Evolutionary conservation across 305 asterid genomes (phyloP).

Genomic region (Plantago lanceolata): DNA sequence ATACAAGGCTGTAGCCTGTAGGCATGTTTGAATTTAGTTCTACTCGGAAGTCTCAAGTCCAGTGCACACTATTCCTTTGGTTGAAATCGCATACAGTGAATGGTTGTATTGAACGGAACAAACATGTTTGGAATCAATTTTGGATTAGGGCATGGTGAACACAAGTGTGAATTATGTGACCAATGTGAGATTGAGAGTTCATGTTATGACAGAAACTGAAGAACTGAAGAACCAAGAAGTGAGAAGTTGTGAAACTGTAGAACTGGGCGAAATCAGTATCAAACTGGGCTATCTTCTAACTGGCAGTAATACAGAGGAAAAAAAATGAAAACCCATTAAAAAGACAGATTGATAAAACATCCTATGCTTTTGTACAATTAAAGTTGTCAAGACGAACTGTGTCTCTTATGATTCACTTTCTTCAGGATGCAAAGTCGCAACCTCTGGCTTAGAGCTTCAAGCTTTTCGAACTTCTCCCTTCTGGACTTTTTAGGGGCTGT

Average conservation of each 20-base stretch:
- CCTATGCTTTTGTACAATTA: slow-evolving; percentile 36
- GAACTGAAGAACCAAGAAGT: slow-evolving; percentile 5
- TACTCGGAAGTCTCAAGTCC: too few species aligned
- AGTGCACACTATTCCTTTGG: too few species aligned
- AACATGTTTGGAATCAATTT: too few species aligned
- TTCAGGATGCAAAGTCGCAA: slow-evolving; percentile 79
- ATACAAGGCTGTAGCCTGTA: too few species aligned
- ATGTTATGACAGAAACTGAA: slow-evolving; percentile 12
- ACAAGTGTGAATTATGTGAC: background rate
- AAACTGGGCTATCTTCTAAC: slow-evolving; percentile 26
- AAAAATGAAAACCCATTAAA: slow-evolving; percentile 1
- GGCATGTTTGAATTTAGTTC: too few species aligned
- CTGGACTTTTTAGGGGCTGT: slow-evolving; percentile 53
- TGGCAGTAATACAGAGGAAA: slow-evolving; percentile 12
- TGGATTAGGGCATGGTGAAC: background rate
- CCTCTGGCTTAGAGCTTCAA: slow-evolving; percentile 88
- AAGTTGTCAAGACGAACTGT: slow-evolving; percentile 56
- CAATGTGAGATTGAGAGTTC: background rate
- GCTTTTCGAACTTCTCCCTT: slow-evolving; percentile 83
- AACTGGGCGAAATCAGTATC: slow-evolving; percentile 22
- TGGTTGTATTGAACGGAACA: too few species aligned
- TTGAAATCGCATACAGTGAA: too few species aligned
- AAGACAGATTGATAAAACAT: slow-evolving; percentile 17
- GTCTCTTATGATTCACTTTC: slow-evolving; percentile 76
- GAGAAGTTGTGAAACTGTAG: slow-evolving; percentile 19